Conservation (phyloP, 129 eudicot species). For the Glebionis coronaria region DNA sequence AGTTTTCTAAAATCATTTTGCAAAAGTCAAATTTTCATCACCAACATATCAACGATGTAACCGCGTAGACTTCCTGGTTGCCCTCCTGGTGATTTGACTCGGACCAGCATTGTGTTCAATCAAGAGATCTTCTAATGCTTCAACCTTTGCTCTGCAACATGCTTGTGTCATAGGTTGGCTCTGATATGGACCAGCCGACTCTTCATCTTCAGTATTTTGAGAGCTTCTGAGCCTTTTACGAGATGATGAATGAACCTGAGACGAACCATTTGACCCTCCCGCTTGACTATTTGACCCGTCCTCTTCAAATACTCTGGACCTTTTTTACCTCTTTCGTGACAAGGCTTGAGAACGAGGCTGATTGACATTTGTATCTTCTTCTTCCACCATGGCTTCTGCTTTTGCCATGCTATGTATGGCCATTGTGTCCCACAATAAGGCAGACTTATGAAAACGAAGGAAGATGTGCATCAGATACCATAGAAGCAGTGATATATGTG, state of each 20-base stretch:
- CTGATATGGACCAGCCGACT: slow-evolving; percentile 24
- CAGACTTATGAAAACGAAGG: slow-evolving; percentile 37
- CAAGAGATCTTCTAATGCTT: slow-evolving; percentile 17
- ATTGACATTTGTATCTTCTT: slow-evolving; percentile 19
- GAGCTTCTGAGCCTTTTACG: slow-evolving; percentile 18
- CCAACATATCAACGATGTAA: no score
- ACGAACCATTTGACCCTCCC: slow-evolving; percentile 8
- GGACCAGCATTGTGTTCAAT: slow-evolving; percentile 23
- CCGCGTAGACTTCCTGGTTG: no score
- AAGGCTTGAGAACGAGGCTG: slow-evolving; percentile 31
- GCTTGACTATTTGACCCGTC: slow-evolving; percentile 16
- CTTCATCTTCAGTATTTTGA: slow-evolving; percentile 20
- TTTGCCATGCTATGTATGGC: slow-evolving; percentile 47
- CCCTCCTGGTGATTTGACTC: slow-evolving; percentile 31
- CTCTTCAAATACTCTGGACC: slow-evolving; percentile 25
- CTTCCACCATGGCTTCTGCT: slow-evolving; percentile 48
- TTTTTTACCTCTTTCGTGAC: slow-evolving; percentile 26
- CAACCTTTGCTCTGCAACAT: slow-evolving; percentile 21
- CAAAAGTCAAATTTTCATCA: no score
- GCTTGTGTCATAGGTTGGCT: slow-evolving; percentile 26
- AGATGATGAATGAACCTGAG: slow-evolving; percentile 25
- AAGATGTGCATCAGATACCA: slow-evolving; percentile 18
- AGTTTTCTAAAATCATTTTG: no score
- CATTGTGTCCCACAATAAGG: slow-evolving; percentile 70
- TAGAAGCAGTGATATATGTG: not conserved